These are phyloP conservation scores for Phytophthora crassamura DNA, from an alignment of 352 stramenopile species.

Conservation along the genomic window DNA sequence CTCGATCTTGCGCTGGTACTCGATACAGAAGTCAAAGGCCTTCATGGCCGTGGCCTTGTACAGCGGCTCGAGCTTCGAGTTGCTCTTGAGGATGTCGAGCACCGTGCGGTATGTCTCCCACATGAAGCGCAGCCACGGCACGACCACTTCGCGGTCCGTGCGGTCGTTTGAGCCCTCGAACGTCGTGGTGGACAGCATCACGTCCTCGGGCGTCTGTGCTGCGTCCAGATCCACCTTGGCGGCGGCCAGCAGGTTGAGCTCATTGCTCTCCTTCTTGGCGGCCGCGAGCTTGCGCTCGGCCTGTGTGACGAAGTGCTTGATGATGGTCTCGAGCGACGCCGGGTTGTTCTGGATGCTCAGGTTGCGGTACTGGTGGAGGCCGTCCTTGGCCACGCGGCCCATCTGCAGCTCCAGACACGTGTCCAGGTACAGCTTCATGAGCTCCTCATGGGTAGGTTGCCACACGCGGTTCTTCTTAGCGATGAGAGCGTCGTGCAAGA, in stretches of 20 bases:
- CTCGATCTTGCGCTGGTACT: constrained; percentile 94
- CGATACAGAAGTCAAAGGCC: constrained; percentile 86
- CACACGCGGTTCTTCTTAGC: constrained; percentile 96
- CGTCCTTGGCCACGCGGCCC: constrained; percentile 96
- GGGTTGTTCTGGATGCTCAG: constrained; percentile 94
- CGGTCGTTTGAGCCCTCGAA: constrained; percentile 95
- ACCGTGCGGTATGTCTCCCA: constrained; percentile 99
- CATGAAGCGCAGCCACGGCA: constrained; percentile 94
- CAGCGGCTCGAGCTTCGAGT: constrained; percentile 91
- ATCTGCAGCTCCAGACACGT: constrained; percentile 96
- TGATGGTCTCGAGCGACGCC: constrained; percentile 95
- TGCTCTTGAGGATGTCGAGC: constrained; percentile 97
- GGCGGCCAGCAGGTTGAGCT: constrained; percentile 81
- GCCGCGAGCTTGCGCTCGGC: constrained; percentile 89
- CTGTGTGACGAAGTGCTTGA: constrained; percentile 92
- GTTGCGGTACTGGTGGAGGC: constrained; percentile 98
- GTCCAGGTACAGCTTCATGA: constrained; percentile 97
- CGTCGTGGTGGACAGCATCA: constrained; percentile 97
- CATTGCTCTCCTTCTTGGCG: constrained; percentile 88
- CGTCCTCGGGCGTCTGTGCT: constrained; percentile 94
- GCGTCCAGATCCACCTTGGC: constrained; percentile 92
- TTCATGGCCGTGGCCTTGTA: constrained; percentile 84
- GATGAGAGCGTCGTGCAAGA: constrained; percentile 95
- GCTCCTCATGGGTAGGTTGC: constrained; percentile 97
- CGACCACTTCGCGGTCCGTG: constrained; percentile 94